These are phyloP conservation scores for Hanseniaspora pseudoguilliermondii DNA, from an alignment of 805 yeast genomes.

Conservation along the genomic window DNA sequence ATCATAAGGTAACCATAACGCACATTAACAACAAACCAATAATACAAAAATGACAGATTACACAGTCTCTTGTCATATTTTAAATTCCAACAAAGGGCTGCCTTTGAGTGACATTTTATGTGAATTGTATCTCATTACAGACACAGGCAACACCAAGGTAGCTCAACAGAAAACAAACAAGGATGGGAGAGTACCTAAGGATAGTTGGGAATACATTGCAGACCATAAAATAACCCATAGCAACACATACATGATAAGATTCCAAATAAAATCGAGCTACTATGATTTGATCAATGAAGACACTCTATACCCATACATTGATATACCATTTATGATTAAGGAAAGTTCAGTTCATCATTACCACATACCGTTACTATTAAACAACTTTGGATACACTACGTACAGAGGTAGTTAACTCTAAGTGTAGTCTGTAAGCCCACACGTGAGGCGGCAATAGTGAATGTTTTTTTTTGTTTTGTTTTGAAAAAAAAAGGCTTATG, in stretches of 20 bases:
- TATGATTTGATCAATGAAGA: constrained; percentile 31
- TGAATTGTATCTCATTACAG: constrained; percentile 34
- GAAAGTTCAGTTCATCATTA: constrained; percentile 56
- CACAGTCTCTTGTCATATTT: constrained; percentile 74
- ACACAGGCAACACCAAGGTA: constrained; percentile 25
- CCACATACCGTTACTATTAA: constrained; percentile 74
- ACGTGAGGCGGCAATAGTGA: not conserved
- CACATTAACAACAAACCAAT: not conserved
- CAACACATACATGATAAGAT: constrained; percentile 65
- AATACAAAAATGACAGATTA: constrained; percentile 13
- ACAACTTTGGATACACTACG: constrained; percentile 81
- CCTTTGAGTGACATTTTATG: constrained; percentile 75
- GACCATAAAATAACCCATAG: constrained; percentile 31
- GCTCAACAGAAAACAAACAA: constrained; percentile 58
- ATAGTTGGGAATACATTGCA: constrained; percentile 40
- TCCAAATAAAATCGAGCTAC: constrained; percentile 55
- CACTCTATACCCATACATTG: constrained; percentile 81
- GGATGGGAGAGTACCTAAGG: constrained; percentile 68
- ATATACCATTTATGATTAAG: constrained; percentile 56
- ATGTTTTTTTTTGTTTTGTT: too few relatives aligned
- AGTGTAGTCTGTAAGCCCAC: not conserved
- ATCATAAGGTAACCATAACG: not conserved
- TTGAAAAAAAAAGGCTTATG: too few relatives aligned
- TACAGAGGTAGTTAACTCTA: constrained; percentile 60
- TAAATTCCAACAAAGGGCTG: constrained; percentile 70